Evolutionary conservation across 169 alveolate genomes (phyloP).

Genomic region (Cryptosporidium ryanae): DNA sequence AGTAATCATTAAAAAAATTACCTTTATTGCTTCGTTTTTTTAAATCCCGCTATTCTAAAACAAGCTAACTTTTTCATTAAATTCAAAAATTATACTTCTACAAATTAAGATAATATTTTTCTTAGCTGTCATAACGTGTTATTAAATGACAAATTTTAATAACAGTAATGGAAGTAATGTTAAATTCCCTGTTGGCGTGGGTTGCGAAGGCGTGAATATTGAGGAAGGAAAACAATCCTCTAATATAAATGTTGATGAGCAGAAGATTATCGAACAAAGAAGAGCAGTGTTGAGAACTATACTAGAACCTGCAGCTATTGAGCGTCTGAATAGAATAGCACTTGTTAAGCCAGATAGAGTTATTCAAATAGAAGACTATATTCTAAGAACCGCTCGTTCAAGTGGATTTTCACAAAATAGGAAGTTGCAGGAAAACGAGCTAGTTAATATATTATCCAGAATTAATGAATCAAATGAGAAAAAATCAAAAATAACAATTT

Average conservation of each 20-base stretch:
- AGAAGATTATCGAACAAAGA: conserved; percentile 40
- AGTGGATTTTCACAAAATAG: conserved; percentile 35
- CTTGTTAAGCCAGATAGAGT: conserved; percentile 66
- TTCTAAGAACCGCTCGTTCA: conserved; percentile 22
- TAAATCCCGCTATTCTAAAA: too few species aligned
- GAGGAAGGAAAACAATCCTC: not conserved
- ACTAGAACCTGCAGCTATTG: conserved; percentile 47
- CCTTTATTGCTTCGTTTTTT: too few species aligned
- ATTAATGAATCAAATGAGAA: conserved; percentile 16
- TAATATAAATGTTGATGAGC: not conserved
- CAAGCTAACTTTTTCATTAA: too few species aligned
- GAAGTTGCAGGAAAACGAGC: conserved; percentile 27
- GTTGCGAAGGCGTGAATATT: not conserved
- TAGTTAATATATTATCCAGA: conserved; percentile 27
- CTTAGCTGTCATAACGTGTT: not conserved
- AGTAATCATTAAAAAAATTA: too few species aligned
- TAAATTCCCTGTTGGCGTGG: not conserved
- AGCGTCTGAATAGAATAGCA: conserved; percentile 58
- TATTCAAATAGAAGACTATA: conserved; percentile 54
- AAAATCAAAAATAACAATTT: conserved; percentile 27
- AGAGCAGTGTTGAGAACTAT: conserved; percentile 54
- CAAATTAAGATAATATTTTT: too few species aligned
- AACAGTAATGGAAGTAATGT: not conserved
- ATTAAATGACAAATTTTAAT: not conserved
- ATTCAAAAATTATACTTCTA: too few species aligned